Conservation (phyloP, 495 filamentous ascomycete genomes). For the Evernia prunastri region DNA sequence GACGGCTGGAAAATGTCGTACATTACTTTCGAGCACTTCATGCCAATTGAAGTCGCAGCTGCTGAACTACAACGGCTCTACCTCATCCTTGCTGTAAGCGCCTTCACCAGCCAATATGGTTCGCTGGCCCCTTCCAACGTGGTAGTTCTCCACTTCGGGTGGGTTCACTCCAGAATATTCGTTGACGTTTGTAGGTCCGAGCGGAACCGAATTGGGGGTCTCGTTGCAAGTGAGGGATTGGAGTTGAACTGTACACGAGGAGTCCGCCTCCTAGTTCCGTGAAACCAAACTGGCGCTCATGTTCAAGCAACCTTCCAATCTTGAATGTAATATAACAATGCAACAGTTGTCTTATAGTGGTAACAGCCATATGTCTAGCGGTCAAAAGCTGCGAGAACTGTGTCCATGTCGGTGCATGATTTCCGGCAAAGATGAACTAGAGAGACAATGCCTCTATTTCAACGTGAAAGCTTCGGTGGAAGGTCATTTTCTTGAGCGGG, state of each 20-base stretch:
- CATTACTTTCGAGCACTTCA: not conserved
- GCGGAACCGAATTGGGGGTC: not conserved
- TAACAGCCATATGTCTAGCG: not conserved
- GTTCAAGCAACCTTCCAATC: not conserved
- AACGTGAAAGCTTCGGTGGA: not conserved
- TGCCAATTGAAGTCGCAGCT: not conserved
- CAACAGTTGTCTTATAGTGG: not conserved
- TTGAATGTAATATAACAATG: not conserved
- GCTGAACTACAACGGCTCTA: not conserved
- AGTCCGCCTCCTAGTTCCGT: not conserved
- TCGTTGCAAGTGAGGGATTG: not conserved
- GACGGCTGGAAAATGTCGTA: not conserved
- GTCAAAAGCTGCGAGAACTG: not conserved
- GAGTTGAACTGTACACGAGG: not conserved
- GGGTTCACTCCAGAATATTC: not conserved
- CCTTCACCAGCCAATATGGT: not conserved
- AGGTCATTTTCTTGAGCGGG: not conserved
- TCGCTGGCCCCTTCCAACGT: not conserved
- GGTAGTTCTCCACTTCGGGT: not conserved
- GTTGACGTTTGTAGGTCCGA: not conserved
- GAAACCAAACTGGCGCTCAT: not conserved
- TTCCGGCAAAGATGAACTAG: not conserved
- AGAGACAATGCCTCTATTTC: not conserved
- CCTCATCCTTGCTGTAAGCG: not conserved
- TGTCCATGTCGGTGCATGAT: not conserved